Evolutionary conservation across 306 rosid species (phyloP).

Genomic region (Rosa persica): DNA sequence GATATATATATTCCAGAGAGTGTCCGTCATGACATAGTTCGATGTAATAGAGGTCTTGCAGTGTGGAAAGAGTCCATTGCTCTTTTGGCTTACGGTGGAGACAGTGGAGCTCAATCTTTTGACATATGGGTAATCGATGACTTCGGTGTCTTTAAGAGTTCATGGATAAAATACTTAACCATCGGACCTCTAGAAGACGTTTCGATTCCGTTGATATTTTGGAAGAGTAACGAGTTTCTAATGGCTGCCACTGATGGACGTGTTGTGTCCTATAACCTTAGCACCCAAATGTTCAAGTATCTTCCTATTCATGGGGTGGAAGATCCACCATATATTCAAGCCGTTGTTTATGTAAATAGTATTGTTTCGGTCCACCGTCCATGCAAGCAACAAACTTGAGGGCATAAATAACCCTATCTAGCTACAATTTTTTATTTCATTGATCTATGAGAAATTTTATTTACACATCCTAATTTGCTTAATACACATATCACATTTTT

Average conservation of each 20-base stretch:
- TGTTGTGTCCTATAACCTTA: neutral
- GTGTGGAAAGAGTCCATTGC: neutral
- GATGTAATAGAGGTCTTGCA: neutral
- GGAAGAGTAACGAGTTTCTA: neutral
- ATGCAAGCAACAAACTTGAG: neutral
- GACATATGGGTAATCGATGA: neutral
- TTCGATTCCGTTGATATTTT: neutral
- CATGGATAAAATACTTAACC: neutral
- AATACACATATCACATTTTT: too few species aligned
- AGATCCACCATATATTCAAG: neutral
- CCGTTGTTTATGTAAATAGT: neutral
- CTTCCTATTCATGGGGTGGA: neutral
- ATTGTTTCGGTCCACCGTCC: neutral
- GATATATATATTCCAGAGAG: neutral
- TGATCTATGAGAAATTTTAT: too few species aligned
- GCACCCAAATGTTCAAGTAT: neutral
- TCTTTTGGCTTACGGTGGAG: neutral
- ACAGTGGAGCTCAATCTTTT: neutral
- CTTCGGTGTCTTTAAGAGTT: neutral
- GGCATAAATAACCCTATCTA: neutral
- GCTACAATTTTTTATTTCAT: too few species aligned
- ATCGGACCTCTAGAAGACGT: neutral
- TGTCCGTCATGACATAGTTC: neutral
- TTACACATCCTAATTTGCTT: too few species aligned
- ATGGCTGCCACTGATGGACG: neutral